Percentiles rank a stretch among this genome's conserved stretches.
These are phyloP conservation scores for Pseudocercospora eumusae DNA, from an alignment of 2,329 filamentous ascomycete species.

Conservation along the genomic window DNA sequence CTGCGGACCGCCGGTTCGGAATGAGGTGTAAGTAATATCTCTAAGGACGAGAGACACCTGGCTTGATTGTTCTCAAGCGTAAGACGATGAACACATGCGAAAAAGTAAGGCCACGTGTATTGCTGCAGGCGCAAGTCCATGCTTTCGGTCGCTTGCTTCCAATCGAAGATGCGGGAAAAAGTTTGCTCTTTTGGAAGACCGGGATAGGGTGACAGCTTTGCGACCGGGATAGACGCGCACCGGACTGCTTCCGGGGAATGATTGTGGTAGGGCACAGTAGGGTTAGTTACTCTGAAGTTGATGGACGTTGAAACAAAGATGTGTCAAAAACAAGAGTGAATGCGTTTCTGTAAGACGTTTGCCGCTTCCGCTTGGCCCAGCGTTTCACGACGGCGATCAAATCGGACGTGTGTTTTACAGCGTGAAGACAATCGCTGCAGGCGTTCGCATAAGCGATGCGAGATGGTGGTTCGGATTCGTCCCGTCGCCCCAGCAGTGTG, in stretches of 20 bases:
- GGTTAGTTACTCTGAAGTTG: conserved; percentile 1
- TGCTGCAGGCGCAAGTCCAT: conserved; percentile 13
- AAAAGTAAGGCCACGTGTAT: conserved; percentile 14
- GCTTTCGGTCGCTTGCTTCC: conserved; percentile 9
- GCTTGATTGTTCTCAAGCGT: not conserved
- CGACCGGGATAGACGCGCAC: conserved; percentile 1
- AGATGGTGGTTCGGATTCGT: conserved; percentile 10
- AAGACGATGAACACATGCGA: not conserved
- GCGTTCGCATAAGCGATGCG: conserved; percentile 13
- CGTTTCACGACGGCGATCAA: conserved; percentile 11
- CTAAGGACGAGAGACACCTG: not conserved
- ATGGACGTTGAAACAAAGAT: conserved; percentile 11
- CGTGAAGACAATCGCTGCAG: conserved; percentile 18
- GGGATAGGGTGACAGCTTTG: not conserved
- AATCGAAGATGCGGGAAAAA: conserved; percentile 22
- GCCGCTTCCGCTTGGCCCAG: not conserved
- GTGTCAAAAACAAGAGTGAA: conserved; percentile 5
- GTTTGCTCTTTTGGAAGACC: conserved; percentile 12
- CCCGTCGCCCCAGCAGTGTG: conserved; percentile 4
- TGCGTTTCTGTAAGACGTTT: conserved; percentile 11
- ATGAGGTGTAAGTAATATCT: not conserved
- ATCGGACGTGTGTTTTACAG: conserved; percentile 10
- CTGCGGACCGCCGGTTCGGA: conserved; percentile 8
- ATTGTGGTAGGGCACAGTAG: not conserved
- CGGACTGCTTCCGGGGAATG: conserved; percentile 3